Conservation (phyloP, 352 stramenopile species). For the Pythium biforme region DNA sequence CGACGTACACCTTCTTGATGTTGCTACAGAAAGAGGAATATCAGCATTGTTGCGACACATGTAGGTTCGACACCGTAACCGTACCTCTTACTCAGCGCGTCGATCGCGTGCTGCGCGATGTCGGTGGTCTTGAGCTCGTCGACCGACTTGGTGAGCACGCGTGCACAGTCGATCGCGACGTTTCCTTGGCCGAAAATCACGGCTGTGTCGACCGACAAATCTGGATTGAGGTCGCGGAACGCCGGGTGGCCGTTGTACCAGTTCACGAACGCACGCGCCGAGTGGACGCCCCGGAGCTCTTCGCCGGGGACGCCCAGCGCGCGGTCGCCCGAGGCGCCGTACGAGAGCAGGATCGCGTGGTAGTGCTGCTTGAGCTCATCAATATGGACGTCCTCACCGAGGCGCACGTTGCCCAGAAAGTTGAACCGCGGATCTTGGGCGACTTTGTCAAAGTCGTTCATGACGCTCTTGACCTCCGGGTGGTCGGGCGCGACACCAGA, state of each 20-base stretch:
- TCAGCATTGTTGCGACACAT: background rate
- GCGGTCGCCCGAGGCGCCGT: conserved; percentile 92
- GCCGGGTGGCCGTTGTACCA: conserved; percentile 99
- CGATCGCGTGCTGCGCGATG: conserved; percentile 88
- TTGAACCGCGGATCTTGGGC: conserved; percentile 72
- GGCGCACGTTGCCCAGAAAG: conserved; percentile 90
- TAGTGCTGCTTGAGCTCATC: conserved; percentile 89
- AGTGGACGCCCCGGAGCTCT: conserved; percentile 69
- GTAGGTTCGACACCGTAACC: background rate
- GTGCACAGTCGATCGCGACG: conserved; percentile 96
- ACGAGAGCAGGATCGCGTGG: conserved; percentile 94
- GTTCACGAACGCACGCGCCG: conserved; percentile 94
- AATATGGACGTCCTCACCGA: conserved; percentile 88
- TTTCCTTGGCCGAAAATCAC: conserved; percentile 98
- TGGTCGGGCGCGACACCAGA: conserved; percentile 97
- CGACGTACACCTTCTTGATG: conserved; percentile 87
- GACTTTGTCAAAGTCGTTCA: conserved; percentile 95
- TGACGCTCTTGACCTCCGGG: conserved; percentile 98
- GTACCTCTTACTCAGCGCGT: conserved; percentile 71
- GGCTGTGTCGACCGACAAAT: conserved; percentile 66
- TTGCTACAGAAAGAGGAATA: conserved; percentile 27
- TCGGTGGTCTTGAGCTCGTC: conserved; percentile 91
- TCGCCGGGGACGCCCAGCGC: conserved; percentile 88
- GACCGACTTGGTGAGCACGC: conserved; percentile 92
- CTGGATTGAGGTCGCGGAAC: conserved; percentile 82